Evolutionary conservation across 2,329 filamentous ascomycete genomes (phyloP).

Genomic region (Cytospora piceicola): DNA sequence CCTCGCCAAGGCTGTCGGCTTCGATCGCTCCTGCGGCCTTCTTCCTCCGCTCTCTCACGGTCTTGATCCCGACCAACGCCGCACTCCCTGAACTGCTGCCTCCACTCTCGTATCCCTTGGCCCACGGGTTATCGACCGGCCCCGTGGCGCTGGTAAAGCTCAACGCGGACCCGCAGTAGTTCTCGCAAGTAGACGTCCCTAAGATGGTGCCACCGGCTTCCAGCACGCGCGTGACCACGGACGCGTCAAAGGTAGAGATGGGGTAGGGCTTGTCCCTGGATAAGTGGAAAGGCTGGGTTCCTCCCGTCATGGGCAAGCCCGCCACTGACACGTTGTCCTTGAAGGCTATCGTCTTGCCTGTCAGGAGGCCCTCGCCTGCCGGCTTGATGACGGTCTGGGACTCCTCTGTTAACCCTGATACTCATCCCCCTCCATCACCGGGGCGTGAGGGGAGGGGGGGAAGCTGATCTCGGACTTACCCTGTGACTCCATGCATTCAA

Average conservation of each 20-base stretch:
- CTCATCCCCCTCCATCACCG: neutral
- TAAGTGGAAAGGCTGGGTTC: slow-evolving; percentile 30
- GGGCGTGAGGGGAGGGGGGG: no score
- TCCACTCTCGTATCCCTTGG: slow-evolving; percentile 30
- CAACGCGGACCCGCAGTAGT: slow-evolving; percentile 32
- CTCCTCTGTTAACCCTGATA: neutral
- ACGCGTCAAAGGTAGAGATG: slow-evolving; percentile 30
- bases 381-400: slow-evolving; percentile 20
- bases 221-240: slow-evolving; percentile 30
- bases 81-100: slow-evolving; percentile 42
- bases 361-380: slow-evolving; percentile 23
- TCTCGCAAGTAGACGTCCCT: slow-evolving; percentile 33
- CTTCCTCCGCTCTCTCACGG: slow-evolving; percentile 24
- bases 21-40: slow-evolving; percentile 19
- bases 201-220: slow-evolving; percentile 30
- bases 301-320: slow-evolving; percentile 31
- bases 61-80: slow-evolving; percentile 37
- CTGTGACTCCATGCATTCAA: slow-evolving; percentile 28
- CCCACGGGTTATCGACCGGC: slow-evolving; percentile 32
- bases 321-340: slow-evolving; percentile 34
- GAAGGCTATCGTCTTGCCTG: slow-evolving; percentile 30
- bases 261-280: slow-evolving; percentile 28
- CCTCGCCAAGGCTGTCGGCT: slow-evolving; percentile 33
- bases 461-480: slow-evolving; percentile 10
- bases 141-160: slow-evolving; percentile 32